These are phyloP conservation scores for Fusarium compactum DNA, from an alignment of 2,329 filamentous ascomycete species.

Conservation along the genomic window DNA sequence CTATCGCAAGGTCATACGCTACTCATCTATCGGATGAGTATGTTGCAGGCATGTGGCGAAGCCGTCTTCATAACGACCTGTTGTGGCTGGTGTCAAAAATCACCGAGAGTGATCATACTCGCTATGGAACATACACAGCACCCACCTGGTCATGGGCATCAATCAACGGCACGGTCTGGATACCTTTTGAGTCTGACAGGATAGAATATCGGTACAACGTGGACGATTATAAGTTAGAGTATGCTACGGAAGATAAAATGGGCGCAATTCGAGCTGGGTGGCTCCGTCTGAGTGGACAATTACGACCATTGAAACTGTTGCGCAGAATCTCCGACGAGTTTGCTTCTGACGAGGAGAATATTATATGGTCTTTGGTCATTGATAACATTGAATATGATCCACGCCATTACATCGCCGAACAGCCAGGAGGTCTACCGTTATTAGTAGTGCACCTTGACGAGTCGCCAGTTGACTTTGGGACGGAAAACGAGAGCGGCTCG, in stretches of 20 bases:
- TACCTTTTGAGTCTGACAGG: neutral
- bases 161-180: neutral
- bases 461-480: neutral
- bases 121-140: neutral
- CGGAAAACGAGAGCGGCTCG: neutral
- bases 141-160: slow-evolving; percentile 2
- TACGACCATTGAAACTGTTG: neutral
- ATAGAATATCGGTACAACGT: neutral
- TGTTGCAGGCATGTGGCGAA: neutral
- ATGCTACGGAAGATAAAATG: neutral
- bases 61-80: neutral
- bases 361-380: neutral
- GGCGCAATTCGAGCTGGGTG: neutral
- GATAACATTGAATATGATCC: neutral
- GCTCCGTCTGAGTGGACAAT: neutral
- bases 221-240: neutral
- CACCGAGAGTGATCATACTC: neutral
- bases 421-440: neutral
- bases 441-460: neutral
- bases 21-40: neutral
- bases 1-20: neutral
- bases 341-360: neutral
- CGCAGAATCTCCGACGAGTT: too few relatives aligned
- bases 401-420: too few relatives aligned
- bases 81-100: neutral